A percentile compares a stretch with the other conserved stretches of the same genome.
Conservation (phyloP, 1,284 basidiomycete species). For the Apiotrichum montevideense region DNA sequence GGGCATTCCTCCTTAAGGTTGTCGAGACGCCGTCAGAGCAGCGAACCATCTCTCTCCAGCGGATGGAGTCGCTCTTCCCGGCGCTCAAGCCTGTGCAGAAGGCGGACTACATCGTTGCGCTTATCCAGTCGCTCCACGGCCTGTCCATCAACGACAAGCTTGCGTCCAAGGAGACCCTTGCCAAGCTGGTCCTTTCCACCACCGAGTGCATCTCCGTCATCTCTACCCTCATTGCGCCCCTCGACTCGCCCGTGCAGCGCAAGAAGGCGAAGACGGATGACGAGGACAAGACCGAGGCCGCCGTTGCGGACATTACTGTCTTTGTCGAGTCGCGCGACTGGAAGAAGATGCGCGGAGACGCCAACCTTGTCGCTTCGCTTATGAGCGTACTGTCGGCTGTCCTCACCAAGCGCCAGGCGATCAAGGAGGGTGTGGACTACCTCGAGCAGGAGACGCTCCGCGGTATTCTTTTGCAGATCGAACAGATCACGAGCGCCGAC, state of each 20-base stretch:
- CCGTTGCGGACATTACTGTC: conserved; percentile 55
- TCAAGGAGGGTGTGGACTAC: conserved; percentile 61
- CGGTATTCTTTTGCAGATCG: conserved; percentile 65
- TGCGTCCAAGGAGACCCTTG: conserved; percentile 22
- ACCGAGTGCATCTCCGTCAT: conserved; percentile 23
- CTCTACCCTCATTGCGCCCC: conserved; percentile 24
- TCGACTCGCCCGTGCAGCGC: conserved; percentile 25
- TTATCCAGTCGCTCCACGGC: conserved; percentile 30
- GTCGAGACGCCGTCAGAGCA: conserved; percentile 5
- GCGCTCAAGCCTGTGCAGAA: conserved; percentile 23
- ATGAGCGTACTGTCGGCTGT: conserved; percentile 69
- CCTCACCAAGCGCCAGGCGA: conserved; percentile 50
- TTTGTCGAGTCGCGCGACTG: conserved; percentile 68
- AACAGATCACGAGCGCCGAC: conserved; percentile 50
- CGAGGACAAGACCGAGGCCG: conserved; percentile 22
- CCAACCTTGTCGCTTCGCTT: conserved; percentile 65
- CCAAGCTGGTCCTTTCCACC: conserved; percentile 23
- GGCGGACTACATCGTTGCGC: conserved; percentile 24
- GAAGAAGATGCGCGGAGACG: conserved; percentile 59
- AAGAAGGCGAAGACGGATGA: conserved; percentile 33
- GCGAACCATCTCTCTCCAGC: conserved; percentile 23
- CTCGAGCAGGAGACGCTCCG: conserved; percentile 81
- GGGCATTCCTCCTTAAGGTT: conserved; percentile 22
- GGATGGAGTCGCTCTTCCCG: conserved; percentile 34
- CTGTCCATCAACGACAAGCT: conserved; percentile 27